Evolutionary conservation across 2,329 filamentous ascomycete genomes (phyloP).

Genomic region (Torrubiellomyces zombiae): DNA sequence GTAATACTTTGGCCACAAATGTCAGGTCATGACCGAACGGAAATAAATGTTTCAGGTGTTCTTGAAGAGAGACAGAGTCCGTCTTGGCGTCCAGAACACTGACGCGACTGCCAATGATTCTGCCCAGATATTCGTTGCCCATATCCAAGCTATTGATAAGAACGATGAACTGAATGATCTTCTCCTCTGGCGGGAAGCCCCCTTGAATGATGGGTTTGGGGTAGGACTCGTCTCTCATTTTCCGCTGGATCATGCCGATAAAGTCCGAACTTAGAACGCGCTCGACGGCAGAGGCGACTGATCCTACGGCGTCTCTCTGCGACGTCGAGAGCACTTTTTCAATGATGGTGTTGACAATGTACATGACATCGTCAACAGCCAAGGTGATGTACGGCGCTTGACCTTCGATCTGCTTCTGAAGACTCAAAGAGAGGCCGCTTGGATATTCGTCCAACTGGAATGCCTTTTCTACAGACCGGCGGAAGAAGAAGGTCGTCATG

Average conservation of each 20-base stretch:
- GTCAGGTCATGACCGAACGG: conserved; percentile 62
- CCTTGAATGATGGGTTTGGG: conserved; percentile 66
- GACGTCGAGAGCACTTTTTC: conserved; percentile 76
- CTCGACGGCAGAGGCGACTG: conserved; percentile 61
- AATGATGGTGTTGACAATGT: conserved; percentile 86
- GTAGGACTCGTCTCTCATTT: conserved; percentile 94
- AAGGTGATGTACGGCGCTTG: conserved; percentile 86
- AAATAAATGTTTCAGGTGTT: conserved; percentile 48
- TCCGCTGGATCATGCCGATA: conserved; percentile 89
- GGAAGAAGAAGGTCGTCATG: conserved; percentile 94
- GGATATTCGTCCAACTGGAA: conserved; percentile 93
- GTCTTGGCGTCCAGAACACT: conserved; percentile 21
- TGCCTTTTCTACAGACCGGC: conserved; percentile 88
- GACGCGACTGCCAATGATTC: conserved; percentile 62
- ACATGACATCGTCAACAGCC: conserved; percentile 97
- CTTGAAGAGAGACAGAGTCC: conserved; percentile 19
- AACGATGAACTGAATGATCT: conserved; percentile 76
- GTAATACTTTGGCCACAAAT: conserved; percentile 52
- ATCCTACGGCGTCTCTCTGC: conserved; percentile 60
- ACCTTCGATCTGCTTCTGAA: conserved; percentile 52
- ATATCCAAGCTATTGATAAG: conserved; percentile 93
- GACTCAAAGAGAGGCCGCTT: conserved; percentile 58
- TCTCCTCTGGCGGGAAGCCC: conserved; percentile 71
- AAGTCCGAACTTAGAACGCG: conserved; percentile 79
- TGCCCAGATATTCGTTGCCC: conserved; percentile 74